Conservation (phyloP, 768 basidiomycete genomes). For the Termitomyces sp. region DNA sequence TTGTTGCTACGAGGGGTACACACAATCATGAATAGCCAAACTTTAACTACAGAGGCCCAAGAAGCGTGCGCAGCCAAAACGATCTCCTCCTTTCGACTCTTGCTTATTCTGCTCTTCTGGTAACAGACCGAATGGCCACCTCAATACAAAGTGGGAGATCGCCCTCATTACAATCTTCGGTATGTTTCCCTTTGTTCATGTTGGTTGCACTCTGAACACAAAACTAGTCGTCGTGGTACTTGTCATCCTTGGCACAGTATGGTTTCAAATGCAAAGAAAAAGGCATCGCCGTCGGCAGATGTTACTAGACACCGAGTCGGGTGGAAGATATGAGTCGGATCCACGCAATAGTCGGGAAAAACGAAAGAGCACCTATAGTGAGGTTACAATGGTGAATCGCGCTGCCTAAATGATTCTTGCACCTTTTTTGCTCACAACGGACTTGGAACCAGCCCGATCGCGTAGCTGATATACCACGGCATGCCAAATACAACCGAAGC, state of each 20-base stretch:
- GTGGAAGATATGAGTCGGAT: neutral
- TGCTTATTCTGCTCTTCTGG: neutral
- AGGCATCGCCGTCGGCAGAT: conserved; percentile 10
- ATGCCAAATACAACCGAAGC: conserved; percentile 7
- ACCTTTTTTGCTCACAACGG: neutral
- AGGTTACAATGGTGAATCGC: conserved; percentile 7
- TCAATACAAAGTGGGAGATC: conserved; percentile 35
- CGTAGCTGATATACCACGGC: conserved; percentile 9
- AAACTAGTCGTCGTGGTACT: conserved; percentile 22
- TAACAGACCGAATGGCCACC: conserved; percentile 27
- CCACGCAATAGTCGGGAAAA: conserved; percentile 6
- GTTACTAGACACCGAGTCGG: conserved; percentile 3
- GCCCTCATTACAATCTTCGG: conserved; percentile 31
- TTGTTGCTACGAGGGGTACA: neutral
- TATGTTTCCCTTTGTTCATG: conserved; percentile 14
- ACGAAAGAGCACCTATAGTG: neutral
- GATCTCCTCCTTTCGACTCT: neutral
- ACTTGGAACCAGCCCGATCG: conserved; percentile 13
- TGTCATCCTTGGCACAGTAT: conserved; percentile 20
- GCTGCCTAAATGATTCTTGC: neutral
- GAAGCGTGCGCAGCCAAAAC: neutral
- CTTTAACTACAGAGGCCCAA: neutral
- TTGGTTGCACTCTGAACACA: neutral
- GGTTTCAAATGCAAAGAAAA: conserved; percentile 25
- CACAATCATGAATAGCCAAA: neutral